These are phyloP conservation scores for Populus tremula DNA, from an alignment of 345 rosid genomes.

Conservation along the genomic window DNA sequence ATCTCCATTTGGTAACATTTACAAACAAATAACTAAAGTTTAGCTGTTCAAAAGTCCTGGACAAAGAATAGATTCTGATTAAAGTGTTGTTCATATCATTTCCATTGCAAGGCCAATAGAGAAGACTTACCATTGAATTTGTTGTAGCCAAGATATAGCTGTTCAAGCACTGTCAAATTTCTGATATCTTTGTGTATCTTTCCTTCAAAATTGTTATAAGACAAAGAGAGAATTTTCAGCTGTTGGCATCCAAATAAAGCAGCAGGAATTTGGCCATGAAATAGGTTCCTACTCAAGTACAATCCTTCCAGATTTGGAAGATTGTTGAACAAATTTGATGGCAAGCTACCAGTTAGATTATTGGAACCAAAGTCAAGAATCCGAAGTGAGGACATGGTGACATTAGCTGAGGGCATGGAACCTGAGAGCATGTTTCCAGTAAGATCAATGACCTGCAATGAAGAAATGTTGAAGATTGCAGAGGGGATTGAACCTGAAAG, in stretches of 20 bases:
- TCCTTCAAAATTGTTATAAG: too few relatives aligned
- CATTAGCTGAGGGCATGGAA: too few relatives aligned
- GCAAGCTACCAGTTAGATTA: slow-evolving; percentile 8
- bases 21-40: too few relatives aligned
- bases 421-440: too few relatives aligned
- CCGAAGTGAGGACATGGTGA: too few relatives aligned
- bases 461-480: slow-evolving; percentile 8
- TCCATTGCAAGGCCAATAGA: too few relatives aligned
- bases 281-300: slow-evolving; percentile 2
- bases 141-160: background rate
- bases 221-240: too few relatives aligned
- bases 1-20: too few relatives aligned
- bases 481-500: slow-evolving; percentile 20
- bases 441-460: background rate
- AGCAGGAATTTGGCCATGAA: slow-evolving; percentile 14
- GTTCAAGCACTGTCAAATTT: background rate
- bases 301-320: slow-evolving; percentile 4
- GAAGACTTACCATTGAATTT: background rate
- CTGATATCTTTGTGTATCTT: too few relatives aligned
- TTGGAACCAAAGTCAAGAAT: background rate
- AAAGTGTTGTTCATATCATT: too few relatives aligned
- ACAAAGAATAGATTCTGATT: too few relatives aligned
- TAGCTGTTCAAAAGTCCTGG: too few relatives aligned
- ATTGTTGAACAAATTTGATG: background rate
- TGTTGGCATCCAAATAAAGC: background rate